Percentiles rank a stretch among this genome's conserved stretches.
Evolutionary conservation across 164 flowering plant species (phyloP).

Genomic region (Chloranthus sessilifolius): DNA sequence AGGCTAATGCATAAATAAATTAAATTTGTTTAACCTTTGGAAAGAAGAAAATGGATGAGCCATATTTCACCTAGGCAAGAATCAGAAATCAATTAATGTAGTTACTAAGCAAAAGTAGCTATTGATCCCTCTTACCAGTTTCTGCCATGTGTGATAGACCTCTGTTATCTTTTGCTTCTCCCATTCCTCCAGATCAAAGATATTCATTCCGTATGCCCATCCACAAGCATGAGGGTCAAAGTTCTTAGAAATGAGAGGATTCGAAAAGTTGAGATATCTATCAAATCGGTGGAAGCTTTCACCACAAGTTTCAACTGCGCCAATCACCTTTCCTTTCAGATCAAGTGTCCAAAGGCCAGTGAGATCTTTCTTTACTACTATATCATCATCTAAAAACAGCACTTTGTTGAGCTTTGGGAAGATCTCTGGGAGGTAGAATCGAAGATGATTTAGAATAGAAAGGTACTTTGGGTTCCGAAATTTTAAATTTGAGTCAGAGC

Average conservation of each 20-base stretch:
- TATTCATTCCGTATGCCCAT: constrained; percentile 27
- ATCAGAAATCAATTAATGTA: too few species aligned
- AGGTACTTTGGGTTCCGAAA: constrained; percentile 89
- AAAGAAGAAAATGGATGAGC: too few species aligned
- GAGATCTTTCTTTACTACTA: constrained; percentile 88
- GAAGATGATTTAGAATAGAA: constrained; percentile 90
- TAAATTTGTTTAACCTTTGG: too few species aligned
- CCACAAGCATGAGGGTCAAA: constrained; percentile 24
- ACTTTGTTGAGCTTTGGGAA: constrained; percentile 89
- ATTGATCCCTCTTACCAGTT: constrained; percentile 16
- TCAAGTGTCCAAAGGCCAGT: constrained; percentile 71
- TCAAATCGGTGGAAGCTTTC: constrained; percentile 27
- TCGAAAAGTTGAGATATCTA: constrained; percentile 26
- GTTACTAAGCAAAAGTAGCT: too few species aligned
- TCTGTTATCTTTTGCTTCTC: constrained; percentile 21
- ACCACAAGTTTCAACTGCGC: constrained; percentile 65
- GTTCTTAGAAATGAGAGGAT: constrained; percentile 23
- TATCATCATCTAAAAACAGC: constrained; percentile 88
- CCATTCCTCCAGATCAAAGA: constrained; percentile 25
- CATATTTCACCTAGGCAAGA: too few species aligned
- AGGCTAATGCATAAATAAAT: too few species aligned
- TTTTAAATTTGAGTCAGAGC: constrained; percentile 79
- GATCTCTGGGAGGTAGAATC: constrained; percentile 87
- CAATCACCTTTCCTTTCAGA: constrained; percentile 87
- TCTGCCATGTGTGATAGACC: constrained; percentile 24